A percentile compares a stretch with the other conserved stretches of the same genome.
Conservation (phyloP, 164 flowering plant genomes). For the Stephania cephalantha region DNA sequence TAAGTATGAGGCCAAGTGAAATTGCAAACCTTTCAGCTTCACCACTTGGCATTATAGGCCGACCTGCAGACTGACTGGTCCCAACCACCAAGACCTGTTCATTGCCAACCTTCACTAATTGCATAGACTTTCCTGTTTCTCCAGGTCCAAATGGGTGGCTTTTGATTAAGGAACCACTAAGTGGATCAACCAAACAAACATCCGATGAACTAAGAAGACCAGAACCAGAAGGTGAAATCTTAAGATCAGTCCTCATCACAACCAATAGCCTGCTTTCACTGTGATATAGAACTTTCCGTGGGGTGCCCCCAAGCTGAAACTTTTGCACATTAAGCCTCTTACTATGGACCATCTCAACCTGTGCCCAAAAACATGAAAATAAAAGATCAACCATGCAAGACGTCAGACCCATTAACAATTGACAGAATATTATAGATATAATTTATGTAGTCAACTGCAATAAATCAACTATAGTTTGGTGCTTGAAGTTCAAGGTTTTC, state of each 20-base stretch:
- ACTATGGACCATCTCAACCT: slow-evolving; percentile 94
- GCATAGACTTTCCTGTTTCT: slow-evolving; percentile 91
- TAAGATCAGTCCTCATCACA: slow-evolving; percentile 78
- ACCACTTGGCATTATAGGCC: slow-evolving; percentile 94
- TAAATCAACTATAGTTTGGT: not conserved
- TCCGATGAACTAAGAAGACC: slow-evolving; percentile 52
- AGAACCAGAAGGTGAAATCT: slow-evolving; percentile 20
- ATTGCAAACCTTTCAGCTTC: slow-evolving; percentile 89
- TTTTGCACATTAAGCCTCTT: slow-evolving; percentile 97
- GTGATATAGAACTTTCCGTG: slow-evolving; percentile 84
- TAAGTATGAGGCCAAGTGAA: not conserved
- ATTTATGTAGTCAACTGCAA: not conserved
- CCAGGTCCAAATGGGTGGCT: slow-evolving; percentile 62
- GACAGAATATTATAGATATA: too few species aligned
- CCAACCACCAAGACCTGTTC: slow-evolving; percentile 84
- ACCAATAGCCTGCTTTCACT: slow-evolving; percentile 72
- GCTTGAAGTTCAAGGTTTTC: too few species aligned
- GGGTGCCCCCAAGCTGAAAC: slow-evolving; percentile 81
- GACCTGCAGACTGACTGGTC: slow-evolving; percentile 76
- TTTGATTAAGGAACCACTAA: slow-evolving; percentile 66
- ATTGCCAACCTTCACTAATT: slow-evolving; percentile 64
- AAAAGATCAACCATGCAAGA: not conserved
- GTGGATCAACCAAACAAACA: slow-evolving; percentile 85
- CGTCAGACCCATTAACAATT: too few species aligned
- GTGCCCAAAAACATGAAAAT: slow-evolving; percentile 10